phyloP scores from a whole-genome alignment of 2,329 filamentous ascomycete species.

The Trichoderma koningiopsis region DNA sequence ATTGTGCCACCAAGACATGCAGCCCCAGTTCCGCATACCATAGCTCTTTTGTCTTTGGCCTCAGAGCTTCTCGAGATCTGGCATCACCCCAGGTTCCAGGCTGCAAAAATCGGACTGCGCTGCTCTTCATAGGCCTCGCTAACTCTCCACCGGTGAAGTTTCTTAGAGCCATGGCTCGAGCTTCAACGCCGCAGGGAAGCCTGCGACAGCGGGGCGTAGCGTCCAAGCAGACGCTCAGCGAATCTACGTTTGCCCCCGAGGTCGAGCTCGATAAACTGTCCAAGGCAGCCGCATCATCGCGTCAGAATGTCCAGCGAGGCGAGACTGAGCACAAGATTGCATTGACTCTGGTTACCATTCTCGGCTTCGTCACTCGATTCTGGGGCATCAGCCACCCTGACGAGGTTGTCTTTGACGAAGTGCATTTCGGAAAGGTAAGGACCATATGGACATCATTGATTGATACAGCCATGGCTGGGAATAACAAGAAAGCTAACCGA shows the following conservation, averaged over 20 bases:
- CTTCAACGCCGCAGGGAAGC: constrained; percentile 57
- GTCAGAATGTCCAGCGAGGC: constrained; percentile 46
- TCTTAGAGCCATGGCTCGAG: constrained; percentile 48
- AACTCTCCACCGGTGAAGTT: constrained; percentile 16
- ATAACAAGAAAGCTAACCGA: background rate
- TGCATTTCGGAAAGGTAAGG: constrained; percentile 97
- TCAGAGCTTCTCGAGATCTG: background rate
- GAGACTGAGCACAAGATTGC: constrained; percentile 85
- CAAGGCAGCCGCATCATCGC: constrained; percentile 38
- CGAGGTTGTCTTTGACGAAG: constrained; percentile 98
- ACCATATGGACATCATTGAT: background rate
- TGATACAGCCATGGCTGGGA: background rate
- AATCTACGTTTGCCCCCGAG: constrained; percentile 43
- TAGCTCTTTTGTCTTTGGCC: background rate
- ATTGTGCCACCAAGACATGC: constrained; percentile 13
- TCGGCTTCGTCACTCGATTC: constrained; percentile 91
- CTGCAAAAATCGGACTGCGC: background rate
- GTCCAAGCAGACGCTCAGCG: constrained; percentile 50
- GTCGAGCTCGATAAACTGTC: constrained; percentile 55
- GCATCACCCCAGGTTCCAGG: background rate
- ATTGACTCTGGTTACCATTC: constrained; percentile 72
- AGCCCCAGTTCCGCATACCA: constrained; percentile 1
- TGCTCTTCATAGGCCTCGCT: background rate
- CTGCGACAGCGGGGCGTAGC: constrained; percentile 61
- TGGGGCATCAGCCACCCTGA: constrained; percentile 95